Conservation (phyloP, 2,329 filamentous ascomycete species). For the Boeremia exigua region DNA sequence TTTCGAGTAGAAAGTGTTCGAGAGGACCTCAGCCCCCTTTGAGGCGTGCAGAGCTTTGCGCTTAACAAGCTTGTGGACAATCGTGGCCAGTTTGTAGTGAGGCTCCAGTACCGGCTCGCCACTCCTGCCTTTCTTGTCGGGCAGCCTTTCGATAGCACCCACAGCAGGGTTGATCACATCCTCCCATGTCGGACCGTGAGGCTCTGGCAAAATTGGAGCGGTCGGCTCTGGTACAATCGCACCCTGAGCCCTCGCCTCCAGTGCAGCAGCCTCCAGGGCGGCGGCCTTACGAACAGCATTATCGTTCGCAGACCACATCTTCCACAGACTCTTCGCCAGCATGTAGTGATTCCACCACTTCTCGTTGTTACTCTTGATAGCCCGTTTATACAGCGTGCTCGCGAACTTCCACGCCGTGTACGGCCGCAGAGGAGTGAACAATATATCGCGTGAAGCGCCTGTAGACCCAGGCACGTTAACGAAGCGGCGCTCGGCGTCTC, state of each 20-base stretch:
- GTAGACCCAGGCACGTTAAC: slow-evolving; percentile 57
- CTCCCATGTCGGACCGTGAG: slow-evolving; percentile 39
- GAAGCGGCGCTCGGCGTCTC: slow-evolving; percentile 65
- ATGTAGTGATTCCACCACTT: slow-evolving; percentile 73
- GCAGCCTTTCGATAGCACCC: slow-evolving; percentile 66
- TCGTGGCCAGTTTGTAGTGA: slow-evolving; percentile 86
- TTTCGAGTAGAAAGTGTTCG: slow-evolving; percentile 61
- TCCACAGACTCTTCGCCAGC: slow-evolving; percentile 75
- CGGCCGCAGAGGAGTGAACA: slow-evolving; percentile 63
- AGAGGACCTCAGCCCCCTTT: slow-evolving; percentile 58
- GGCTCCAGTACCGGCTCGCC: slow-evolving; percentile 85
- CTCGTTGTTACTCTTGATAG: slow-evolving; percentile 64
- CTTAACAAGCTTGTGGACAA: slow-evolving; percentile 80
- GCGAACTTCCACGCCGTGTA: slow-evolving; percentile 72
- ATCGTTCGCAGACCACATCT: slow-evolving; percentile 65
- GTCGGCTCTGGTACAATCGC: no score
- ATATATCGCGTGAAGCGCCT: slow-evolving; percentile 62
- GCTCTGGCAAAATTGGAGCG: slow-evolving; percentile 21
- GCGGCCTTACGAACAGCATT: slow-evolving; percentile 42
- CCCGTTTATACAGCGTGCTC: slow-evolving; percentile 64
- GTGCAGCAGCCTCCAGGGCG: slow-evolving; percentile 27
- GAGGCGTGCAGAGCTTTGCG: slow-evolving; percentile 52
- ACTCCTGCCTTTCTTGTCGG: slow-evolving; percentile 65
- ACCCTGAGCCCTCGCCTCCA: no score
- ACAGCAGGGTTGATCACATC: slow-evolving; percentile 64